Percentiles rank a stretch among this genome's conserved stretches.
phyloP scores from a whole-genome alignment of 2,329 filamentous ascomycete genomes.

The Scleromitrula shiraiana region DNA sequence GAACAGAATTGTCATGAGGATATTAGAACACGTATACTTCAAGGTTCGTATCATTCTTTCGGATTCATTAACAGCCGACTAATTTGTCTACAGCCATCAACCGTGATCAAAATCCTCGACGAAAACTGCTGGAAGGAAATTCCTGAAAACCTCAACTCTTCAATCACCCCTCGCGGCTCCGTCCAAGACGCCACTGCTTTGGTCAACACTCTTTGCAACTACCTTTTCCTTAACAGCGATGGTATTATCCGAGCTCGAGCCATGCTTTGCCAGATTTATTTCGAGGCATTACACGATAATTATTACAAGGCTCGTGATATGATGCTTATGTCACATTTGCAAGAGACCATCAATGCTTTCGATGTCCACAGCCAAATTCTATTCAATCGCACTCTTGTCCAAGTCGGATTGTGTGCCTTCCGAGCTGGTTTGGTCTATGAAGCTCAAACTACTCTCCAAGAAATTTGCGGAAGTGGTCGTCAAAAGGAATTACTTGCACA shows the following conservation, averaged over 20 bases:
- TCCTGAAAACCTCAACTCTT: conserved; percentile 61
- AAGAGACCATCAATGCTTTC: conserved; percentile 94
- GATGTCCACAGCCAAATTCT: conserved; percentile 96
- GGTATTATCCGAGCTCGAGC: conserved; percentile 89
- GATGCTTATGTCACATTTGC: conserved; percentile 99
- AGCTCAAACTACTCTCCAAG: conserved; percentile 92
- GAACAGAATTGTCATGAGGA: conserved; percentile 88
- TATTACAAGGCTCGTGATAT: conserved; percentile 98
- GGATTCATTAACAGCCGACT: conserved; percentile 16
- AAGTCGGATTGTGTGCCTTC: conserved; percentile 97
- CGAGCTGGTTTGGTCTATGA: conserved; percentile 94
- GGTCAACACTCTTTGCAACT: conserved; percentile 83
- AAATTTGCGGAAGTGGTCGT: conserved; percentile 94
- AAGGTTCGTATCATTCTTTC: conserved; percentile 51
- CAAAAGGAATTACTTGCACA: conserved; percentile 98
- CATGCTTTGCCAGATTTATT: conserved; percentile 98
- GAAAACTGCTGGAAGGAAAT: conserved; percentile 87
- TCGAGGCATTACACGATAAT: conserved; percentile 91
- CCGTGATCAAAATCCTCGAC: conserved; percentile 89
- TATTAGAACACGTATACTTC: conserved; percentile 97
- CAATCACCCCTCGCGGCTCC: conserved; percentile 67
- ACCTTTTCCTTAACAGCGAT: conserved; percentile 74
- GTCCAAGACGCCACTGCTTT: conserved; percentile 64
- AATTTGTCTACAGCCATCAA: conserved; percentile 53
- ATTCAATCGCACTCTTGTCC: conserved; percentile 95